A percentile compares a stretch with the other conserved stretches of the same genome.
phyloP scores from a whole-genome alignment of 805 yeast species.

The Kazachstania kunashirensis region DNA sequence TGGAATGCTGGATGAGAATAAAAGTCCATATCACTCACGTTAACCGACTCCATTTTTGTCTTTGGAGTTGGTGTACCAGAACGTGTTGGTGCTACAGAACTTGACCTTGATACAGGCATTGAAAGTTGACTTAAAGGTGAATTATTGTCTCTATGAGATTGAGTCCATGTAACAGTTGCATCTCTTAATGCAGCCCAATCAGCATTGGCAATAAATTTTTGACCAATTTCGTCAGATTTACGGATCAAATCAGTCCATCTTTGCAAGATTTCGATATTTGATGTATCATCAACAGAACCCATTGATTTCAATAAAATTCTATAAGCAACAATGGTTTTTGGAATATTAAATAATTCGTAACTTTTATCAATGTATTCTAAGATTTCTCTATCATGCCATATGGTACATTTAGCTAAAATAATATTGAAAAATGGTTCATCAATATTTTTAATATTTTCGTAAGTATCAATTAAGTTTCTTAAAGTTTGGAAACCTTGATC shows the following conservation, averaged over 20 bases:
- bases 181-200: conserved; percentile 80
- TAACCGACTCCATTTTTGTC: conserved; percentile 4
- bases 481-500: conserved; percentile 49
- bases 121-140: conserved; percentile 4
- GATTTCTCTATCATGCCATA: conserved; percentile 60
- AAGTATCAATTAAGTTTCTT: conserved; percentile 45
- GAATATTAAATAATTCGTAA: conserved; percentile 47
- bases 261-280: conserved; percentile 43
- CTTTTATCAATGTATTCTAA: conserved; percentile 54
- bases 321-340: conserved; percentile 58
- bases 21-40: conserved; percentile 14
- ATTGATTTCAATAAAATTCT: conserved; percentile 65
- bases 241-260: conserved; percentile 46
- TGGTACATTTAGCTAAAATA: conserved; percentile 51
- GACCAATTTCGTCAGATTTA: conserved; percentile 44
- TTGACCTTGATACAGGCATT: conserved; percentile 4
- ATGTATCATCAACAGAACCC: conserved; percentile 48
- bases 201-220: conserved; percentile 63
- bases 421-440: conserved; percentile 82
- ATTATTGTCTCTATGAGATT: conserved; percentile 12
- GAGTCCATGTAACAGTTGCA: conserved; percentile 45
- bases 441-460: conserved; percentile 46
- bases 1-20: conserved; percentile 31
- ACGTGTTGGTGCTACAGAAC: conserved; percentile 9
- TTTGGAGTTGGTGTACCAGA: conserved; percentile 9